Evolutionary conservation across 2,329 filamentous ascomycete species (phyloP).

Genomic region (Cryphonectria nitschkei): DNA sequence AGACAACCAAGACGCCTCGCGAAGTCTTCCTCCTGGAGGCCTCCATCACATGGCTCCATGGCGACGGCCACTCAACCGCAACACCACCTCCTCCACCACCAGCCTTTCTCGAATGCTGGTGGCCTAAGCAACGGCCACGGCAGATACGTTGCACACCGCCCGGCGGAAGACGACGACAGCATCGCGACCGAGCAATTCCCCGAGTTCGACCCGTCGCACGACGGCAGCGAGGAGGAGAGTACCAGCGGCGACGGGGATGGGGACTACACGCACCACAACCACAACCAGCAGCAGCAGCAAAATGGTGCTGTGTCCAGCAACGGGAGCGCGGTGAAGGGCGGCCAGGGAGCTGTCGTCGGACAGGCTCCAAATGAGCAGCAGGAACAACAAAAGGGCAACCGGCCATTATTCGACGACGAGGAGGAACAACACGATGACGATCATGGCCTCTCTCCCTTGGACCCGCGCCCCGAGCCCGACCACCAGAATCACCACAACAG

Average conservation of each 20-base stretch:
- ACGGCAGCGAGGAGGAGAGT: constrained; percentile 25
- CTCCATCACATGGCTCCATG: constrained; percentile 29
- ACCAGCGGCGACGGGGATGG: constrained; percentile 7
- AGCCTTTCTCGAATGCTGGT: constrained; percentile 16
- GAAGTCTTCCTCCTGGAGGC: constrained; percentile 19
- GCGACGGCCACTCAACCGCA: constrained; percentile 21
- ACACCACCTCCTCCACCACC: constrained; percentile 16
- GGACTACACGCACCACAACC: constrained; percentile 22
- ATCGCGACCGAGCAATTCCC: constrained; percentile 29
- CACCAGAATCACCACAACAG: constrained; percentile 20
- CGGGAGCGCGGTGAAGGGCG: not conserved
- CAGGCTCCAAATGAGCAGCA: not conserved
- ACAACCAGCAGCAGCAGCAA: not conserved
- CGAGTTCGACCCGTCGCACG: constrained; percentile 29
- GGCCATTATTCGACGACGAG: constrained; percentile 6
- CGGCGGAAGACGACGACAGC: constrained; percentile 27
- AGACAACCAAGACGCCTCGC: not conserved
- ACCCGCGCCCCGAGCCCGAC: constrained; percentile 18
- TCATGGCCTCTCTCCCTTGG: constrained; percentile 14
- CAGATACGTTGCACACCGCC: constrained; percentile 10
- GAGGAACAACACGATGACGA: not conserved
- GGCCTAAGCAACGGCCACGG: constrained; percentile 20
- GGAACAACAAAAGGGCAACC: not conserved
- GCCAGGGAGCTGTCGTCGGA: not conserved
- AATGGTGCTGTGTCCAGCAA: not conserved